Evolutionary conservation across 805 yeast species (phyloP).

Genomic region (Torulaspora delbrueckii): DNA sequence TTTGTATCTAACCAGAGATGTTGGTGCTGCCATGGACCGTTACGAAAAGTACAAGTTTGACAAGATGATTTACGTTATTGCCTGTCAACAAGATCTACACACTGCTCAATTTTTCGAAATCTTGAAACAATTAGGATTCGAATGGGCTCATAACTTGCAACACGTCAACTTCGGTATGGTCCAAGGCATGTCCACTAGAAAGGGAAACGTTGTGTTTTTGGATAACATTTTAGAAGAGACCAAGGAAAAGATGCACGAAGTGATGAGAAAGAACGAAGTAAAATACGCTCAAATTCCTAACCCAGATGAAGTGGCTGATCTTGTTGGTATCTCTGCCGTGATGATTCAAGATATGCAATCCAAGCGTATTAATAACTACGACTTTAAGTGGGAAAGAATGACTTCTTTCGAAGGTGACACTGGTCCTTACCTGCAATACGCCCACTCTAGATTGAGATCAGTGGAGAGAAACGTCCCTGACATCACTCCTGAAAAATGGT

Average conservation of each 20-base stretch:
- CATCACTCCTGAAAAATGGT: constrained; percentile 42
- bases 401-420: constrained; percentile 98
- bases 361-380: constrained; percentile 92
- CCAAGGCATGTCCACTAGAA: constrained; percentile 96
- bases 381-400: constrained; percentile 98
- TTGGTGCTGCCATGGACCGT: constrained; percentile 94
- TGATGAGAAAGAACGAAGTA: constrained; percentile 85
- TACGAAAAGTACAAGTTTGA: constrained; percentile 78
- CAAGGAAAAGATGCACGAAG: constrained; percentile 90
- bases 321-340: constrained; percentile 93
- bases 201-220: constrained; percentile 97
- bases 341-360: constrained; percentile 99
- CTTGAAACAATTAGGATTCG: constrained; percentile 80
- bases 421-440: constrained; percentile 97
- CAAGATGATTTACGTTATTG: constrained; percentile 94
- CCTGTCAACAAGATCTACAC: constrained; percentile 94
- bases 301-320: constrained; percentile 92
- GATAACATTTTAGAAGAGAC: constrained; percentile 92
- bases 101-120: constrained; percentile 91
- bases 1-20: constrained; percentile 88
- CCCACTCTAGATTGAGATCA: constrained; percentile 94
- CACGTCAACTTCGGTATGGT: constrained; percentile 98
- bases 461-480: constrained; percentile 76
- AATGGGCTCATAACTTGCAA: constrained; percentile 74
- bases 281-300: constrained; percentile 90